Conservation (phyloP, 1,284 basidiomycete species). For the Agaricales sp. region DNA sequence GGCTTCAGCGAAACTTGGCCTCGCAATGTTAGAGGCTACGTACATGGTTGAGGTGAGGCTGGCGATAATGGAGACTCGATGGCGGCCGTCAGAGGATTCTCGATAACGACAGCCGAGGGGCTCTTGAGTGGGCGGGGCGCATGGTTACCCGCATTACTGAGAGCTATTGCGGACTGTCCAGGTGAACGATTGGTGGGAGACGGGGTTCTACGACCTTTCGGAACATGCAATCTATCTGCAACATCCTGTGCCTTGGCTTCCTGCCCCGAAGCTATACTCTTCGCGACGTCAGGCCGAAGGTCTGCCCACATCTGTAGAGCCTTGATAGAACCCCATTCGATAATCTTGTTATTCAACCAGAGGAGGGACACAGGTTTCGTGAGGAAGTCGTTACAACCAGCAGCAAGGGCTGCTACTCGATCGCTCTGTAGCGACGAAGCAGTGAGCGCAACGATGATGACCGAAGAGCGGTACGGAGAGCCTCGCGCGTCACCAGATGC, state of each 20-base stretch:
- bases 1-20: too few relatives aligned
- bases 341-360: conserved; percentile 98
- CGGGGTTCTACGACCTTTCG: conserved; percentile 35
- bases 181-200: conserved; percentile 11
- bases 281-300: conserved; percentile 51
- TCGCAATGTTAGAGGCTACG: background rate
- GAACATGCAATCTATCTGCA: conserved; percentile 60
- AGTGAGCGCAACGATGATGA: conserved; percentile 97
- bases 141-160: conserved; percentile 10
- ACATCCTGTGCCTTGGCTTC: conserved; percentile 53
- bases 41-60: background rate
- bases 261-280: conserved; percentile 42
- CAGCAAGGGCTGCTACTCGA: conserved; percentile 90
- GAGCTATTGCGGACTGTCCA: conserved; percentile 17
- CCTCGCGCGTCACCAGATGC: conserved; percentile 33
- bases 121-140: background rate
- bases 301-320: conserved; percentile 85
- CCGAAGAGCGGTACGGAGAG: conserved; percentile 80
- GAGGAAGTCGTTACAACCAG: conserved; percentile 98
- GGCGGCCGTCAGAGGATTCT: background rate
- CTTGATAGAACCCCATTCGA: conserved; percentile 94
- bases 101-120: conserved; percentile 6
- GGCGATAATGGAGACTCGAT: background rate
- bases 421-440: conserved; percentile 90
- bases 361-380: conserved; percentile 94